Evolutionary conservation across 2,329 filamentous ascomycete genomes (phyloP).

Genomic region (Aspergillus sp.): DNA sequence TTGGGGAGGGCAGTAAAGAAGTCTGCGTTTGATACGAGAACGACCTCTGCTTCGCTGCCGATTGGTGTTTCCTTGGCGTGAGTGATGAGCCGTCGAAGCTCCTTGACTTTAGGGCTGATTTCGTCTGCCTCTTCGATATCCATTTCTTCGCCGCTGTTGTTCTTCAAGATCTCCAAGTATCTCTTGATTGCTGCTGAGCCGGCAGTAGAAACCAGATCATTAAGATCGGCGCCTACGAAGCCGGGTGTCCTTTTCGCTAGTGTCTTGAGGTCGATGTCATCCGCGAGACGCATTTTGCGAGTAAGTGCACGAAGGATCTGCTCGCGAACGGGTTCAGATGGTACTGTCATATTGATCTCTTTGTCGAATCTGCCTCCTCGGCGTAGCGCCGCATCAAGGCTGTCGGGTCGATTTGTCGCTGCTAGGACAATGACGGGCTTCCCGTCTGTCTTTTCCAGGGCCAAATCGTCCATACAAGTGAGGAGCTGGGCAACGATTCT

Average conservation of each 20-base stretch:
- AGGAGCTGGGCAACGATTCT: slow-evolving; percentile 82
- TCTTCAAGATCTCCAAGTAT: slow-evolving; percentile 59
- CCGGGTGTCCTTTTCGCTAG: slow-evolving; percentile 87
- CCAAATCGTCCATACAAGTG: slow-evolving; percentile 83
- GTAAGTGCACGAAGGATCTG: slow-evolving; percentile 78
- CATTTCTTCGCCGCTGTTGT: slow-evolving; percentile 53
- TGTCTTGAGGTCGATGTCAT: slow-evolving; percentile 72
- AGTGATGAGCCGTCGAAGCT: slow-evolving; percentile 57
- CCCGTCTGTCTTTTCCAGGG: slow-evolving; percentile 70
- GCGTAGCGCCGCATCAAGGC: slow-evolving; percentile 77
- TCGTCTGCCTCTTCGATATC: slow-evolving; percentile 54
- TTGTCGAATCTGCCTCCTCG: slow-evolving; percentile 77
- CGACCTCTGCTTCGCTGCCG: slow-evolving; percentile 58
- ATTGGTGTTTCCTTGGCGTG: slow-evolving; percentile 57
- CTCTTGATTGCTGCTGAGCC: slow-evolving; percentile 67
- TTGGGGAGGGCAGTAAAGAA: slow-evolving; percentile 76
- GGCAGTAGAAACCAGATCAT: slow-evolving; percentile 70
- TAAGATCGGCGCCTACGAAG: slow-evolving; percentile 89
- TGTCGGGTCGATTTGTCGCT: slow-evolving; percentile 86
- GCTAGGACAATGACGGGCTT: slow-evolving; percentile 88
- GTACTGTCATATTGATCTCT: slow-evolving; percentile 86
- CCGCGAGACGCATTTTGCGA: slow-evolving; percentile 64
- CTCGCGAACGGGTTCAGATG: slow-evolving; percentile 75
- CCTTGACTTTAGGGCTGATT: slow-evolving; percentile 46
- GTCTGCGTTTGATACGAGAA: slow-evolving; percentile 66